Conservation (phyloP, 805 yeast species). For the Candida ponderosae region DNA sequence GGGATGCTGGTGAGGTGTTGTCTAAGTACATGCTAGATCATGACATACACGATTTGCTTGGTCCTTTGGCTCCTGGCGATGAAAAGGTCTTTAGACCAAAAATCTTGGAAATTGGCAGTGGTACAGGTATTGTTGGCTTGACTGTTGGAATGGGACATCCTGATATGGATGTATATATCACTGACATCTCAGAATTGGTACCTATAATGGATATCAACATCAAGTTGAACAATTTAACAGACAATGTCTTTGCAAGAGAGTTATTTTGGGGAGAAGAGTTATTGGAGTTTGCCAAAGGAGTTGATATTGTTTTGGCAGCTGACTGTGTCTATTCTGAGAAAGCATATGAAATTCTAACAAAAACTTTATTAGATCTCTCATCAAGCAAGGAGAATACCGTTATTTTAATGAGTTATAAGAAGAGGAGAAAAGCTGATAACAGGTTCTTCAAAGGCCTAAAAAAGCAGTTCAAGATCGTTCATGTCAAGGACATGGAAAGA, state of each 20-base stretch:
- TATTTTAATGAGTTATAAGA: conserved; percentile 44
- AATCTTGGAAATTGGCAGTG: conserved; percentile 47
- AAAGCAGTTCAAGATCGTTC: not conserved
- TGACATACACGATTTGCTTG: conserved; percentile 7
- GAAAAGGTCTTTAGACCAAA: conserved; percentile 11
- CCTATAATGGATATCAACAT: conserved; percentile 40
- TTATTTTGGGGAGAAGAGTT: conserved; percentile 39
- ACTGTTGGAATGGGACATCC: conserved; percentile 21
- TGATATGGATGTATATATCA: conserved; percentile 32
- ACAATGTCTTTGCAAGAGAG: conserved; percentile 30
- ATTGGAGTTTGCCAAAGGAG: conserved; percentile 27
- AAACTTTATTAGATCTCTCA: conserved; percentile 36
- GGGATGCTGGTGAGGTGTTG: conserved; percentile 54
- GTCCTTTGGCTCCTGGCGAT: not conserved
- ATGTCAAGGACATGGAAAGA: not conserved
- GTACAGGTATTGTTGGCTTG: conserved; percentile 50
- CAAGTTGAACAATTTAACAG: conserved; percentile 28
- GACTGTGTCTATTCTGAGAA: conserved; percentile 52
- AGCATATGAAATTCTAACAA: conserved; percentile 44
- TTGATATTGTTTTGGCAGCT: conserved; percentile 47
- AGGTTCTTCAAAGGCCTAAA: conserved; percentile 17
- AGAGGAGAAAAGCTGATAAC: conserved; percentile 38
- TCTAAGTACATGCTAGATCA: conserved; percentile 33
- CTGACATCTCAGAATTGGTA: conserved; percentile 41
- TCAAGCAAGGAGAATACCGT: conserved; percentile 21